Base-by-base conservation (phyloP, 768 basidiomycete genomes). In the Tricholoma matsutake region DNA sequence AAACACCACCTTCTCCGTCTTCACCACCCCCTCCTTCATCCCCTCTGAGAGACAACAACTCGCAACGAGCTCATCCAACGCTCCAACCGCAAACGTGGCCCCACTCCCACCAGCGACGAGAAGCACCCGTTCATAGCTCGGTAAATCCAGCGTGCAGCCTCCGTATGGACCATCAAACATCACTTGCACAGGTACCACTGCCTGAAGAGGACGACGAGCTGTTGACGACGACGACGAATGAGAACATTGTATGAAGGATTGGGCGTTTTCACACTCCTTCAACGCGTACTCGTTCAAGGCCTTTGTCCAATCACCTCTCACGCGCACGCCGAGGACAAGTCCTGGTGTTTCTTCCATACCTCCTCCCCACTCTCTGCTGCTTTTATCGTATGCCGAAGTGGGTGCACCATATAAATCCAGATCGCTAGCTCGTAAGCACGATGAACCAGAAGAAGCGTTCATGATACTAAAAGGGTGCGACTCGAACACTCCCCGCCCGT, bases 111-210 rank as follows among this genome's bases (percentile, higher is more conserved):
- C 94, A 1, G 92, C 87, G 28, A 96, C 75, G 28, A 96, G 78
- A 11, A 95, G 64, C 16, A 85, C 89, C 16, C 79, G 84, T 72
- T 94, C 93, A 60, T 85, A 89, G 32, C 78, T 74, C 0, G 83
- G 86, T 13, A 92, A 74, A 66, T 92, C 89, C 61, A 94, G 68
- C 18, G 84, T 81, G 20, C 86, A 86, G 0, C 93, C 92, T 2
- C 92, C 94, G 67, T 95, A 95, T 0, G 94, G 93, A 1, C 94
- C 94, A 60, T 94, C 93, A 52, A 96, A 67, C 81, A 94, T 86
- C 35, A 94, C 88, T 22, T 86, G 86, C 1, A 90, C 81, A 0
- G 75, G 79, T 4, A 76, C 70, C 39, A 11, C 43, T 35, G 32
- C 22, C 22, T 25, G 22, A 25, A 3, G 22, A 25, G 22, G 22